Base-by-base conservation (phyloP, 2,329 filamentous ascomycete species). In the Colletotrichum cordylinicola region DNA sequence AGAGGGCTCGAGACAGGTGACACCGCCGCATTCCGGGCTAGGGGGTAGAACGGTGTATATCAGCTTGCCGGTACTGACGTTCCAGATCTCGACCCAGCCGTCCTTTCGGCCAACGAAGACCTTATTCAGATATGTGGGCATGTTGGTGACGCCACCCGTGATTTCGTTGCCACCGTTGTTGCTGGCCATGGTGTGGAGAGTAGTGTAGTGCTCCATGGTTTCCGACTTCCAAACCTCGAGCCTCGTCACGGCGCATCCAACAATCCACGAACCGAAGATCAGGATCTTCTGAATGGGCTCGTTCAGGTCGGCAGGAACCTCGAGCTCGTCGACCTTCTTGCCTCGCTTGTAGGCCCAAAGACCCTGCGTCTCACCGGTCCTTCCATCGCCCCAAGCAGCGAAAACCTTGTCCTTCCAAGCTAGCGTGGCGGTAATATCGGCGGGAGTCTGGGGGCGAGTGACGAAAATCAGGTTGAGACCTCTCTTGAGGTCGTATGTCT, bases 101-200 rank as follows among this genome's bases (percentile, higher is more conserved):
- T 99, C 96, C 78, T 91, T 91, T 80, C 95, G 93, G 12, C 95
- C 98, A 4, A 95, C 94, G 78, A 98, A 95, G 60, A 99, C 91
- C 85, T 99, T 99, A 88, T 99, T 99, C 76, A 99, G 86, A 84
- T 96, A 98, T 0, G 97, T 98, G 2, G 96, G 96, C 93, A 98
- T 95, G 80, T 92, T 98, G 82, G 93, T 94, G 79, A 98, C 90
- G 66, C 93, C 92, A 29, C 94, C 94, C 0, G 94, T 95, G 73
- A 98, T 92, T 78, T 93, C 87, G 79, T 92, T 93, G 71, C 91
- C 91, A 24, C 90, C 90, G 37, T 91, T 88, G 77, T 86, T 87
- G 2, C 89, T 86, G 1, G 90, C 87, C 75, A 90, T 88, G 6
- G 91, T 91, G 69, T 91, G 89, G 21, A 98, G 89, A 0, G 95